A percentile compares a stretch with the other conserved stretches of the same genome.
Conservation (phyloP, 805 yeast genomes). For the Wickerhamiella azymoides region DNA sequence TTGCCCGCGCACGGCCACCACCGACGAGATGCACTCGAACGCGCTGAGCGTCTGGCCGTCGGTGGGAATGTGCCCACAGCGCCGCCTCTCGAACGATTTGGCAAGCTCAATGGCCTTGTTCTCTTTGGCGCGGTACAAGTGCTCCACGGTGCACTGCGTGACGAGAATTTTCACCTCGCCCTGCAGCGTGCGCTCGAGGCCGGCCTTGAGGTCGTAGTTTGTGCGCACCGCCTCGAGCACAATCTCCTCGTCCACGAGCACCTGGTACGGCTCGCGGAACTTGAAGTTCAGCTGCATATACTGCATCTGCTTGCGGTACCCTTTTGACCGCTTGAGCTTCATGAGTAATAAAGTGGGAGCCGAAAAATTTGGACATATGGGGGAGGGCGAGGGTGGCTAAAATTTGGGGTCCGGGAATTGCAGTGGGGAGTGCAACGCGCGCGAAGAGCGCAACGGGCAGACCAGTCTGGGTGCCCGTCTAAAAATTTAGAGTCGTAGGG, state of each 20-base stretch:
- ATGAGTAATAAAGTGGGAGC: slow-evolving; percentile 26
- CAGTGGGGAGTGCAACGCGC: too few species aligned
- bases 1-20: slow-evolving; percentile 17
- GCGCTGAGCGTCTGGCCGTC: slow-evolving; percentile 33
- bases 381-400: neutral
- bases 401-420: too few species aligned
- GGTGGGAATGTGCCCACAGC: slow-evolving; percentile 57
- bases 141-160: slow-evolving; percentile 90
- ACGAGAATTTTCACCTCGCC: slow-evolving; percentile 79
- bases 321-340: slow-evolving; percentile 94
- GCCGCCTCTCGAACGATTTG: slow-evolving; percentile 74
- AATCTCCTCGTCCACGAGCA: slow-evolving; percentile 69
- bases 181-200: slow-evolving; percentile 67
- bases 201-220: slow-evolving; percentile 68
- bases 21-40: slow-evolving; percentile 61
- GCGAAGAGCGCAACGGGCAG: too few species aligned
- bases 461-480: too few species aligned
- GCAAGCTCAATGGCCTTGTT: slow-evolving; percentile 71
- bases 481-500: too few species aligned
- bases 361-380: neutral
- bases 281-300: slow-evolving; percentile 74
- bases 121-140: slow-evolving; percentile 55
- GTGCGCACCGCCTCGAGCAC: slow-evolving; percentile 51
- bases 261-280: slow-evolving; percentile 89
- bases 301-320: slow-evolving; percentile 85